Conservation (phyloP, 1,139 yeast species). For the Suhomyces chickasaworum region DNA sequence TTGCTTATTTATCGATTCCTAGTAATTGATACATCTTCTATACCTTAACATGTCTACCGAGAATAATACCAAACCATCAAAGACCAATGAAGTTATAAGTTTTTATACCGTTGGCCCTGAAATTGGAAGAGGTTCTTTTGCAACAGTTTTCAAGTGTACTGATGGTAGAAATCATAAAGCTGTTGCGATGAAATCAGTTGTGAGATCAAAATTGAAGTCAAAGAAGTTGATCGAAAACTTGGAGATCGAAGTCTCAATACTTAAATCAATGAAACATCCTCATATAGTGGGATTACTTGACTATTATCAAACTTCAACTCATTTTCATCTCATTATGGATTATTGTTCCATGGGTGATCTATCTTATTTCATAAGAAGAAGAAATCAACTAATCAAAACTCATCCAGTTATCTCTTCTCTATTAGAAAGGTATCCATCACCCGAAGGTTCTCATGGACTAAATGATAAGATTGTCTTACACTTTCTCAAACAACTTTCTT, state of each 20-base stretch:
- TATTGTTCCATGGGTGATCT: slow-evolving; percentile 94
- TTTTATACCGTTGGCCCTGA: slow-evolving; percentile 63
- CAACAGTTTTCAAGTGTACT: slow-evolving; percentile 72
- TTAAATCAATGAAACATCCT: slow-evolving; percentile 86
- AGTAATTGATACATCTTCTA: neutral
- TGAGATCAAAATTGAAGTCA: slow-evolving; percentile 77
- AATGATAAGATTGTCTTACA: slow-evolving; percentile 78
- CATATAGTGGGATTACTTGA: slow-evolving; percentile 88
- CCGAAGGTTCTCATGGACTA: slow-evolving; percentile 74
- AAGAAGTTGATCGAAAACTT: slow-evolving; percentile 86
- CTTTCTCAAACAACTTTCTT: slow-evolving; percentile 81
- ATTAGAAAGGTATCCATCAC: slow-evolving; percentile 81
- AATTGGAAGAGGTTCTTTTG: slow-evolving; percentile 94
- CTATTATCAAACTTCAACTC: slow-evolving; percentile 73
- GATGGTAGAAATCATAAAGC: slow-evolving; percentile 51
- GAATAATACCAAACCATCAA: slow-evolving; percentile 1
- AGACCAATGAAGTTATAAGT: slow-evolving; percentile 31
- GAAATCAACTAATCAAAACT: slow-evolving; percentile 68
- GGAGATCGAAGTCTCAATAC: slow-evolving; percentile 85
- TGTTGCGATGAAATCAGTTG: slow-evolving; percentile 88
- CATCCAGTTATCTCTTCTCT: slow-evolving; percentile 81
- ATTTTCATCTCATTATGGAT: slow-evolving; percentile 94
- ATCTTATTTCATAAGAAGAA: slow-evolving; percentile 78
- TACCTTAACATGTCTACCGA: slow-evolving; percentile 5
- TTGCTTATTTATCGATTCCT: too few relatives aligned